These are phyloP conservation scores for Gymnopus androsaceus DNA, from an alignment of 1,284 basidiomycete species.

Conservation along the genomic window DNA sequence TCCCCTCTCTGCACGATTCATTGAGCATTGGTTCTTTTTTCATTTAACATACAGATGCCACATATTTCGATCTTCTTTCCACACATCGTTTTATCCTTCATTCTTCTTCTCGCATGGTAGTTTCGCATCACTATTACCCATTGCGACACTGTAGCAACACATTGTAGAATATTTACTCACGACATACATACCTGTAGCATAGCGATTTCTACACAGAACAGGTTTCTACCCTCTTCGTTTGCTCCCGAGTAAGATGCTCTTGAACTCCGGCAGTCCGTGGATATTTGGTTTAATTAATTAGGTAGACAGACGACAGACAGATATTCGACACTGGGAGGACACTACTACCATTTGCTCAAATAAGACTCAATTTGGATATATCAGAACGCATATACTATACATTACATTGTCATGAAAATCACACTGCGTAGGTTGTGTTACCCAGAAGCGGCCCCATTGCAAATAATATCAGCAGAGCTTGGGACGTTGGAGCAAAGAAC, in stretches of 20 bases:
- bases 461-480: slow-evolving; percentile 26
- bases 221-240: background rate
- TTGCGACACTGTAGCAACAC: slow-evolving; percentile 7
- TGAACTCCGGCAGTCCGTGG: too few species aligned
- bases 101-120: slow-evolving; percentile 1
- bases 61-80: background rate
- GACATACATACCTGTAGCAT: slow-evolving; percentile 6
- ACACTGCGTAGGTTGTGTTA: too few species aligned
- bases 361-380: too few species aligned
- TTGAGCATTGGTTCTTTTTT: background rate
- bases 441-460: slow-evolving; percentile 29
- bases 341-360: too few species aligned
- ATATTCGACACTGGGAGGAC: too few species aligned
- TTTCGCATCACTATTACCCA: background rate
- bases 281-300: too few species aligned
- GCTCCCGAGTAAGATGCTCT: background rate
- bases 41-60: background rate
- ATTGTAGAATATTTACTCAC: background rate
- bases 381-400: too few species aligned
- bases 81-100: background rate
- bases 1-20: background rate
- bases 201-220: background rate
- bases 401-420: slow-evolving; percentile 12
- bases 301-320: too few species aligned
- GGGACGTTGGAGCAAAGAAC: slow-evolving; percentile 31